phyloP scores from a whole-genome alignment of 2,329 filamentous ascomycete species.

The Fonsecaea multimorphosa region DNA sequence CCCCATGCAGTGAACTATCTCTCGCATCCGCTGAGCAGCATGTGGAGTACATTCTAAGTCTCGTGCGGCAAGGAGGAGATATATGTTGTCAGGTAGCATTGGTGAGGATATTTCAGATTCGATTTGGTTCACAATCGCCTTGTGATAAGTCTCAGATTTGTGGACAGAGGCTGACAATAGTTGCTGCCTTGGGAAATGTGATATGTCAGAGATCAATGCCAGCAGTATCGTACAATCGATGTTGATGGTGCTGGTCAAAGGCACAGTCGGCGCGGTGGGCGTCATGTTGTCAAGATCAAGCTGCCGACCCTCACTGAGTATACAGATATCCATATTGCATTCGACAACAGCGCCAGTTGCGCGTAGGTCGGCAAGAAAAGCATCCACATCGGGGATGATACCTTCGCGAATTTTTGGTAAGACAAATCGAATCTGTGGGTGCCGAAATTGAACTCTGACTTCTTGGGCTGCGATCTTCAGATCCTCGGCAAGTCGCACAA shows the following conservation, averaged over 20 bases:
- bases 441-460: constrained; percentile 63
- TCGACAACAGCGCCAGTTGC: constrained; percentile 55
- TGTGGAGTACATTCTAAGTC: constrained; percentile 70
- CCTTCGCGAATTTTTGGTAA: constrained; percentile 64
- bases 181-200: constrained; percentile 57
- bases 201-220: constrained; percentile 75
- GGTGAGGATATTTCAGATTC: constrained; percentile 67
- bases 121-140: constrained; percentile 68
- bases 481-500: constrained; percentile 66
- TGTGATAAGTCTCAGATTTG: constrained; percentile 61
- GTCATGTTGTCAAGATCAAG: constrained; percentile 25
- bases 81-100: constrained; percentile 66
- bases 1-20: constrained; percentile 69
- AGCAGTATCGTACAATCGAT: constrained; percentile 69
- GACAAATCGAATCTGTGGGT: constrained; percentile 65
- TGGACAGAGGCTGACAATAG: constrained; percentile 42
- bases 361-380: constrained; percentile 62
- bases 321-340: constrained; percentile 37
- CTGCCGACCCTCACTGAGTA: background rate
- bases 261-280: constrained; percentile 42
- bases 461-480: constrained; percentile 63
- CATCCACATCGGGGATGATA: constrained; percentile 61
- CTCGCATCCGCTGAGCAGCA: constrained; percentile 69
- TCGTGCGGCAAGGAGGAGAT: constrained; percentile 64
- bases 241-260: constrained; percentile 53